phyloP scores from a whole-genome alignment of 2,329 filamentous ascomycete genomes.

The Nigrospora oryzae region DNA sequence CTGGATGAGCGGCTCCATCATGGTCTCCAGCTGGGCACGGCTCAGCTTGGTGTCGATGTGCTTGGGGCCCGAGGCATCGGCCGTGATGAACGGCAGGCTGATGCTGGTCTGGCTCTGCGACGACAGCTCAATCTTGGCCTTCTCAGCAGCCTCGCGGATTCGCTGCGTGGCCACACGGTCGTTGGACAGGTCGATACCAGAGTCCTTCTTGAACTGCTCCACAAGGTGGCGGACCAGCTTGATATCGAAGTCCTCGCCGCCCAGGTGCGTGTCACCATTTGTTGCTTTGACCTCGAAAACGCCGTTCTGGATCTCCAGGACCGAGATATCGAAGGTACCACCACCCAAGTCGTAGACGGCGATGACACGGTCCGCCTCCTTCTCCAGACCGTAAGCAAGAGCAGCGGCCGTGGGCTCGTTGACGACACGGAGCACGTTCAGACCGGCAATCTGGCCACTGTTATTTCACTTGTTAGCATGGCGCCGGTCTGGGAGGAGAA shows the following conservation, averaged over 20 bases:
- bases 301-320: conserved; percentile 94
- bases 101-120: conserved; percentile 94
- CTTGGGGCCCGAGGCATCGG: conserved; percentile 90
- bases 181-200: conserved; percentile 76
- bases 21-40: conserved; percentile 83
- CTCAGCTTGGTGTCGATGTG: conserved; percentile 97
- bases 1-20: conserved; percentile 82
- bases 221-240: conserved; percentile 88
- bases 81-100: conserved; percentile 97
- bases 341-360: conserved; percentile 97
- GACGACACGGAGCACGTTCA: conserved; percentile 94
- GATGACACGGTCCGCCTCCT: conserved; percentile 81
- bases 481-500: no score
- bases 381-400: conserved; percentile 92
- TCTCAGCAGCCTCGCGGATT: conserved; percentile 97
- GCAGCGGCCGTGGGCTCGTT: conserved; percentile 97
- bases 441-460: conserved; percentile 78
- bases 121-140: conserved; percentile 98
- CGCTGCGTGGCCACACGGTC: conserved; percentile 99
- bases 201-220: conserved; percentile 93
- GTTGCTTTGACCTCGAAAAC: conserved; percentile 99
- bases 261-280: conserved; percentile 96
- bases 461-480: no score
- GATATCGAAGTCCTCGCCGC: conserved; percentile 98
- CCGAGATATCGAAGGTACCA: conserved; percentile 98